Base-by-base conservation (phyloP, 305 asterid genomes). In the Striga hermonthica region DNA sequence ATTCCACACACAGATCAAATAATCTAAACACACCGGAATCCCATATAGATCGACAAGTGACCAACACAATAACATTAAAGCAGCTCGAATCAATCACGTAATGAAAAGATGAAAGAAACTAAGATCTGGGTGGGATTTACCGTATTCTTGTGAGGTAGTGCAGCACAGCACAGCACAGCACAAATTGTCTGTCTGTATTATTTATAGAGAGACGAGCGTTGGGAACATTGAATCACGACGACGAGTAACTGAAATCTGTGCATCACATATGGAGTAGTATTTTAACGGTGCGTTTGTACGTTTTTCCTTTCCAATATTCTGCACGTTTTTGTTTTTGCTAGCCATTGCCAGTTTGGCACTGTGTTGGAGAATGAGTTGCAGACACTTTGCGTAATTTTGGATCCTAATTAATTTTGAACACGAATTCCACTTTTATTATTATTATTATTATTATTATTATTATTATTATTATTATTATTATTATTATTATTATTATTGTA, bases 191-290 rank as follows among this genome's bases (percentile, higher is more conserved):
- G 44, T 39, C 47, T 41, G 47, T 8, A 6, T 41, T 41, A 41
- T 41, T 41, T 41, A 41, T 41, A 41, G 47, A 6, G 47, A 41
- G 7, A 41, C 10, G 47, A 41, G 47, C 7, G 47, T 6, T 6
- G 47, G 10, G 47, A 41, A 8, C 7, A 8, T 13, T 48, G 54
- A 48, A 48, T 48, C 54, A 12, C 54, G n/a, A n/a, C n/a, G n/a
- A n/a, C n/a, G 31, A 22, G 31, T 22, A 48, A 48, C 54, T 48
- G 54, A 48, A 48, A 48, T n/a, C n/a, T 48, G 12, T 48, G 54
- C 54, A 48, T 14, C 54, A 48, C 54, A 11, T n/a, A n/a, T n/a
- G n/a, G n/a, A n/a, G 11, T 48, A 10, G 5, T 9, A 9, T 48
- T n/a, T 47, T 47, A 47, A 48, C 13, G 53, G 16, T 11, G 31